A percentile compares a stretch with the other conserved stretches of the same genome.
Evolutionary conservation across 129 eudicot species (phyloP).

Genomic region (Flaveria ramosissima): DNA sequence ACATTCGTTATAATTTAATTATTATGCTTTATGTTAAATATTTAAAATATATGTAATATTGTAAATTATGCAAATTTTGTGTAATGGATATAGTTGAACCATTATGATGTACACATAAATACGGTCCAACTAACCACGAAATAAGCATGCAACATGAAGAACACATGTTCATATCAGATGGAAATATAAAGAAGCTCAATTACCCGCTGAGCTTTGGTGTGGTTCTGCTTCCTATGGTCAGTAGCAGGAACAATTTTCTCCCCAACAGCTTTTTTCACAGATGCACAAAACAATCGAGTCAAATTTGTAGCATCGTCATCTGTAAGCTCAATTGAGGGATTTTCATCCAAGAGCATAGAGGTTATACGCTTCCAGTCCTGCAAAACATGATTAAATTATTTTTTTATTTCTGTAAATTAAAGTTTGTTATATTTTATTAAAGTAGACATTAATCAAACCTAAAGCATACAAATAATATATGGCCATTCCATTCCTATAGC

Average conservation of each 20-base stretch:
- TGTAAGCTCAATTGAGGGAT: slow-evolving; percentile 78
- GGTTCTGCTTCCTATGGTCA: slow-evolving; percentile 66
- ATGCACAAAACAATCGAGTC: slow-evolving; percentile 73
- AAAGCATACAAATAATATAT: background rate
- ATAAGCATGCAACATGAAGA: slow-evolving; percentile 10
- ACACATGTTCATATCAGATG: slow-evolving; percentile 22
- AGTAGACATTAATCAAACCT: background rate
- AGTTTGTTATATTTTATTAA: background rate
- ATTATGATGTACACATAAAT: background rate
- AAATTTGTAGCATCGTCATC: slow-evolving; percentile 88
- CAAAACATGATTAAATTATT: slow-evolving; percentile 23
- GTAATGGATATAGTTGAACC: background rate
- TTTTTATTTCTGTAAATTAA: background rate
- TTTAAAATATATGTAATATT: background rate
- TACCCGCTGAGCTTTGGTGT: slow-evolving; percentile 85
- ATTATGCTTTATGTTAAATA: background rate
- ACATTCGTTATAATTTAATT: background rate
- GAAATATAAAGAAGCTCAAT: slow-evolving; percentile 9
- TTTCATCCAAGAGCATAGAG: slow-evolving; percentile 81
- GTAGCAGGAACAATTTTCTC: slow-evolving; percentile 92
- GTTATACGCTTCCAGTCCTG: slow-evolving; percentile 94
- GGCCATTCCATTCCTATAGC: background rate
- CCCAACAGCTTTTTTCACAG: slow-evolving; percentile 90
- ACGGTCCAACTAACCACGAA: background rate
- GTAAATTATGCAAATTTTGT: background rate